phyloP scores from a whole-genome alignment of 306 rosid genomes.

The Adenanthera pavonina region DNA sequence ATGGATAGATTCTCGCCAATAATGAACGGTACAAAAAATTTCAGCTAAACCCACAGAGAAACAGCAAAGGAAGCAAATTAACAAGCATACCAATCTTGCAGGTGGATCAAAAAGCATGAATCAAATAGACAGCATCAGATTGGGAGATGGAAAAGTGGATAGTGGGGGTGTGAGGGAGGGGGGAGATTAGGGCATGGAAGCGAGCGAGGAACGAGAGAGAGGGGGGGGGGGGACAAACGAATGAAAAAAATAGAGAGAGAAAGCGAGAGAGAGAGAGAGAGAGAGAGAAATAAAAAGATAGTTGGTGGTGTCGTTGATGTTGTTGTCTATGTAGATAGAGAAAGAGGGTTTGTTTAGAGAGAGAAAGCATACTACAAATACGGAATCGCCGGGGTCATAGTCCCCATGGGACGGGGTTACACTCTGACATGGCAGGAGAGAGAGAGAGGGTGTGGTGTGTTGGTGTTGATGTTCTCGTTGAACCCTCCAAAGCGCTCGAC shows the following conservation, averaged over 20 bases:
- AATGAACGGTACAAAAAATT: constrained; percentile 43
- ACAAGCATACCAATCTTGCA: constrained; percentile 56
- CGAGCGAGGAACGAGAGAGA: constrained; percentile 55
- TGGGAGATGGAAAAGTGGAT: constrained; percentile 37
- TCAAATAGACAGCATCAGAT: constrained; percentile 45
- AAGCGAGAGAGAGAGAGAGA: constrained; percentile 65
- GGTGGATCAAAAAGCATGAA: constrained; percentile 62
- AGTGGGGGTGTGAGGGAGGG: constrained; percentile 31
- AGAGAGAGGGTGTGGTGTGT: constrained; percentile 42
- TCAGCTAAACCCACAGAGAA: constrained; percentile 31
- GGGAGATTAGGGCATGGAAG: constrained; percentile 77
- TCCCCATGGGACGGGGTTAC: constrained; percentile 71
- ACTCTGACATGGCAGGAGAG: constrained; percentile 93
- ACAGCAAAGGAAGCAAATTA: constrained; percentile 43
- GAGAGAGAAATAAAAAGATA: constrained; percentile 46
- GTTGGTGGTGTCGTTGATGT: constrained; percentile 53
- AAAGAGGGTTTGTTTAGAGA: constrained; percentile 48
- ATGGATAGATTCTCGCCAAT: constrained; percentile 11
- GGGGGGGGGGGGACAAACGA: constrained; percentile 52
- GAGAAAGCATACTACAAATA: constrained; percentile 64
- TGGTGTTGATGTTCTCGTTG: constrained; percentile 50
- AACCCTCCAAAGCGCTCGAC: constrained; percentile 45
- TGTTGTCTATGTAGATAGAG: constrained; percentile 45
- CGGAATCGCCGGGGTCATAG: constrained; percentile 91
- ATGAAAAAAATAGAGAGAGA: constrained; percentile 70